Evolutionary conservation across 768 basidiomycete genomes (phyloP).

Genomic region (Amanita subjunquillea): DNA sequence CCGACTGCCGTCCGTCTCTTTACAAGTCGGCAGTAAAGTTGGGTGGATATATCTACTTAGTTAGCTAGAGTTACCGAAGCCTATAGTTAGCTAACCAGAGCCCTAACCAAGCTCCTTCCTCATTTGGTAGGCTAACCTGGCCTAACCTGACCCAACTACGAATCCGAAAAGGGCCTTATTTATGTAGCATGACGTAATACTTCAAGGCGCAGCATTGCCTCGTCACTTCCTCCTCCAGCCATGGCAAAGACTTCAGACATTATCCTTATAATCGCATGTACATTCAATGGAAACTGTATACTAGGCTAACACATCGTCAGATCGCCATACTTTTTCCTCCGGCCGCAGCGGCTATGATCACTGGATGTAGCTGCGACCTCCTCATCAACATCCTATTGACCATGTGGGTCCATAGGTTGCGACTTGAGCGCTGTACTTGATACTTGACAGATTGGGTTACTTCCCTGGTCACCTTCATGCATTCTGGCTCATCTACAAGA

Average conservation of each 20-base stretch:
- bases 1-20: too few relatives aligned
- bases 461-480: slow-evolving; percentile 68
- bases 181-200: slow-evolving; percentile 5
- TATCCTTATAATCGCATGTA: slow-evolving; percentile 63
- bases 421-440: not conserved
- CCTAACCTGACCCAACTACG: too few relatives aligned
- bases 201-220: not conserved
- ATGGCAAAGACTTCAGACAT: slow-evolving; percentile 65
- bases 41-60: too few relatives aligned
- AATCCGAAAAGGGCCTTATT: too few relatives aligned
- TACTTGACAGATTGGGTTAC: slow-evolving; percentile 52
- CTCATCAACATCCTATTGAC: slow-evolving; percentile 79
- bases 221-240: slow-evolving; percentile 10
- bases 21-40: too few relatives aligned
- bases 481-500: slow-evolving; percentile 86
- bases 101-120: too few relatives aligned
- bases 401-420: slow-evolving; percentile 33
- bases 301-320: slow-evolving; percentile 21
- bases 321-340: slow-evolving; percentile 77
- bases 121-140: too few relatives aligned
- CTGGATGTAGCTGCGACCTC: slow-evolving; percentile 80
- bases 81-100: too few relatives aligned
- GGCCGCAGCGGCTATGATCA: slow-evolving; percentile 65
- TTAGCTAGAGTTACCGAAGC: too few relatives aligned
- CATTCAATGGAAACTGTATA: not conserved